Percentiles rank a stretch among this genome's conserved stretches.
These are phyloP conservation scores for Aspergillus steynii DNA, from an alignment of 495 filamentous ascomycete species.

Conservation along the genomic window DNA sequence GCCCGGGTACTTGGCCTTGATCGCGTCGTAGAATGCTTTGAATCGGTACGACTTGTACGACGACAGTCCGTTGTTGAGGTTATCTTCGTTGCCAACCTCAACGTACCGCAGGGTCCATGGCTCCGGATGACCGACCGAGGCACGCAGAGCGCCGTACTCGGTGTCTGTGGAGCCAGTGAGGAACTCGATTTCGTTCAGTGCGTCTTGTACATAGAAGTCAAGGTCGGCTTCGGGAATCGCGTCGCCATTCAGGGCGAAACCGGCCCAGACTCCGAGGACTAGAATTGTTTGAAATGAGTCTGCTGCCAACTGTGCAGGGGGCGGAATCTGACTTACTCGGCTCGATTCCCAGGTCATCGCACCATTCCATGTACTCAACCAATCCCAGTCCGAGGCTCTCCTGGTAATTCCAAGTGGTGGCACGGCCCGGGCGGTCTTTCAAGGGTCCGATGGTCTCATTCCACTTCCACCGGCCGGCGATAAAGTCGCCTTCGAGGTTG, in stretches of 20 bases:
- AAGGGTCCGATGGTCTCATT: constrained; percentile 66
- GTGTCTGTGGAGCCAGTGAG: constrained; percentile 38
- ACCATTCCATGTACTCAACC: constrained; percentile 65
- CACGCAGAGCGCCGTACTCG: constrained; percentile 44
- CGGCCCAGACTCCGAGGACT: constrained; percentile 60
- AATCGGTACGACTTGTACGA: constrained; percentile 49
- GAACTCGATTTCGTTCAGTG: constrained; percentile 64
- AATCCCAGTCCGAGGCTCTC: constrained; percentile 60
- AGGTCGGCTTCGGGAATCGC: constrained; percentile 32
- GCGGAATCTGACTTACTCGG: constrained; percentile 31
- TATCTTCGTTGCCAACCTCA: constrained; percentile 60
- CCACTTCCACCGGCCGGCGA: constrained; percentile 63
- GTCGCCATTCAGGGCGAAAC: constrained; percentile 59
- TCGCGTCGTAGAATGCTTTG: constrained; percentile 45
- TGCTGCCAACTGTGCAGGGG: not conserved
- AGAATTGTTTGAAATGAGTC: constrained; percentile 3
- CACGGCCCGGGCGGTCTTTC: constrained; percentile 60
- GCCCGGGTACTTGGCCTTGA: constrained; percentile 49
- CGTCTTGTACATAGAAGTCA: constrained; percentile 51
- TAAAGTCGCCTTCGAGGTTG: constrained; percentile 59
- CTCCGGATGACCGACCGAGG: constrained; percentile 45
- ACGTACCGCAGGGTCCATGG: constrained; percentile 51
- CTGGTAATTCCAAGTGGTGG: constrained; percentile 61
- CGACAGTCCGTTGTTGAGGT: constrained; percentile 35
- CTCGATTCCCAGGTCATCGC: constrained; percentile 61